Conservation (phyloP, 2,329 filamentous ascomycete genomes). For the Diatrype stigma region DNA sequence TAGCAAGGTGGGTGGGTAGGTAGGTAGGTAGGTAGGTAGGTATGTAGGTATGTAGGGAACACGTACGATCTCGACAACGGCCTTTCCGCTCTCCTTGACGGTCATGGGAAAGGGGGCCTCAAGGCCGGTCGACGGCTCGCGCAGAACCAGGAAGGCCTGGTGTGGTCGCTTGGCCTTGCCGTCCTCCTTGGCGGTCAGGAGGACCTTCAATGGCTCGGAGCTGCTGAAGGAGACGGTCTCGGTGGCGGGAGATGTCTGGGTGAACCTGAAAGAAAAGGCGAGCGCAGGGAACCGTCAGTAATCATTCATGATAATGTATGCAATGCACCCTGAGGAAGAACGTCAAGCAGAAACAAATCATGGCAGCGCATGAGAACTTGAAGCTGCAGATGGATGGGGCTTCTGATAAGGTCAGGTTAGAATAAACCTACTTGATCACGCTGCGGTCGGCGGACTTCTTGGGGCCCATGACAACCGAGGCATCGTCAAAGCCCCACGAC, state of each 20-base stretch:
- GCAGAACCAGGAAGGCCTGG: slow-evolving; percentile 85
- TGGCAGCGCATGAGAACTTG: too few species aligned
- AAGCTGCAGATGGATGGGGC: too few species aligned
- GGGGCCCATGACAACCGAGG: slow-evolving; percentile 58
- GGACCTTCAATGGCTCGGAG: slow-evolving; percentile 73
- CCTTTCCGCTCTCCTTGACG: slow-evolving; percentile 86
- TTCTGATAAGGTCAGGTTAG: slow-evolving; percentile 4
- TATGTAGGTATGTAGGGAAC: slow-evolving; percentile 3
- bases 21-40: slow-evolving; percentile 22
- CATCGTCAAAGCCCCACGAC: slow-evolving; percentile 73
- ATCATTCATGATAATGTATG: too few species aligned
- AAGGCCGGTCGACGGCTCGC: slow-evolving; percentile 68
- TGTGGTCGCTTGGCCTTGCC: slow-evolving; percentile 80
- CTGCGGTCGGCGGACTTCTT: slow-evolving; percentile 59
- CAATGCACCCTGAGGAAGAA: too few species aligned
- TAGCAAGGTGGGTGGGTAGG: too few species aligned
- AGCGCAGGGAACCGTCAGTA: too few species aligned
- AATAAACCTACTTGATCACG: slow-evolving; percentile 60
- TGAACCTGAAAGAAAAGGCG: slow-evolving; percentile 47
- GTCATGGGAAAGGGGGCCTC: slow-evolving; percentile 83
- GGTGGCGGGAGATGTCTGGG: slow-evolving; percentile 54
- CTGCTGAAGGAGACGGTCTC: slow-evolving; percentile 61
- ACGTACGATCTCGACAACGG: slow-evolving; percentile 76
- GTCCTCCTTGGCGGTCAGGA: slow-evolving; percentile 75
- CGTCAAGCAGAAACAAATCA: too few species aligned